Evolutionary conservation across 176 grass and related monocot species (phyloP).

Genomic region (barley (Hordeum vulgare)): MorexV3_pseudomolecules_assembly NC_058519.1:535455945-535456444

Average conservation of each 20-base stretch:
- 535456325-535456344: conserved; percentile 1
- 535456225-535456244: conserved; percentile 88
- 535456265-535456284: not conserved
- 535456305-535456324: not conserved
- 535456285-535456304: not conserved
- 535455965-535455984: not conserved
- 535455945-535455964: not conserved
- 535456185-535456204: conserved; percentile 66
- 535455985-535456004: not conserved
- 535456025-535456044: not conserved
- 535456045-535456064: not conserved
- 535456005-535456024: not conserved
- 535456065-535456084: not conserved
- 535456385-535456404: not conserved
- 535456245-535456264: conserved; percentile 41
- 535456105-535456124: not conserved
- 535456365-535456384: conserved; percentile 6
- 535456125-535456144: not conserved
- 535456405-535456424: conserved; percentile 2
- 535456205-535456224: conserved; percentile 89
- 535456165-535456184: conserved; percentile 66
- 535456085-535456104: not conserved
- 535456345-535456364: not conserved
- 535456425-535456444: not conserved
- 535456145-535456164: conserved; percentile 43